Evolutionary conservation across 371 early-diverging fungal species (phyloP), one percentile per base, ranked within the genome.

Genomic region (Amoeboaphelidium protococcarum): DNA sequence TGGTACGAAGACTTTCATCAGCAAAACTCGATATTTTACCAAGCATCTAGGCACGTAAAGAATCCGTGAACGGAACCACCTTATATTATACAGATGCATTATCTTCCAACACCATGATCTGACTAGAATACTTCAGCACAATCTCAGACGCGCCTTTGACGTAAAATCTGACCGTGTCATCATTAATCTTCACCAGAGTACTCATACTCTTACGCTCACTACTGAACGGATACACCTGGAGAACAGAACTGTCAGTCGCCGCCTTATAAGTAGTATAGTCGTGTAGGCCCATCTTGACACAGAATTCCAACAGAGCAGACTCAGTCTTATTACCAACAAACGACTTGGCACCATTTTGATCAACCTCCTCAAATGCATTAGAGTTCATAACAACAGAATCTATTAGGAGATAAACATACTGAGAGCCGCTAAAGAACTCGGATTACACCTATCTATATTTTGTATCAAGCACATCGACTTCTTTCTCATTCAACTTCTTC

Each of bases 131-230:
- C 13, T 58, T 53, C 44, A 83, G 55, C 10, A 81, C 72, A 44
- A 82, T 80, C 60, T 82, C 85, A n/a, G 83, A 78, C 13, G 85
- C 85, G 22, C 84, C 83, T 58, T 81, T 83, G 57, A 67, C 63
- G 50, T 76, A 68, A 2, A 77, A 46, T 47, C 80, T 68, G 50
- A 68, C 74, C 3, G 47, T 54, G 48, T 46, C 58, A 6, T 49
- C 54, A 40, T 57, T 54, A 23, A 19, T 19, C 23, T 21, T 31
- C 40, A 44, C 58, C 12, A 40, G 40, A 13, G 76, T 73, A 0
- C 78, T 68, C 85, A 84, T 84, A 43, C 75, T 65, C 67, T 84
- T 84, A 52, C 71, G 67, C 52, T 72, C 65, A 23, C 80, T 80
- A n/a, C 81, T 70, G 59, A 84, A 84, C 21, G 83, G 83, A 22